Conservation (phyloP, 208 protist species). For the Blastocrithidia nonstop region DNA sequence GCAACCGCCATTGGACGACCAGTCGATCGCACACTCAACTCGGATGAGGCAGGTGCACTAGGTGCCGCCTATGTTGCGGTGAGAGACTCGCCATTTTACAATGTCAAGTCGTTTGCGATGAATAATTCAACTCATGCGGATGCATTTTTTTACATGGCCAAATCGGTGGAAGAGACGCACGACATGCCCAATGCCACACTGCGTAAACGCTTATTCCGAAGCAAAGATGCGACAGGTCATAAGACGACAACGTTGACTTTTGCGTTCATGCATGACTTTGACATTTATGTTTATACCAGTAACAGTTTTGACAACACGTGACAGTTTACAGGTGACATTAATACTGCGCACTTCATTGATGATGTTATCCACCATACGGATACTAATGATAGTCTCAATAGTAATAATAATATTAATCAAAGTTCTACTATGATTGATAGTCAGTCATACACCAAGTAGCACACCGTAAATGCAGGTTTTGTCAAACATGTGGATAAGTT, state of each 20-base stretch:
- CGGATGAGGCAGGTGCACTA: constrained; percentile 79
- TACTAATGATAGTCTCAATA: too few species aligned
- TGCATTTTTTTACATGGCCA: constrained; percentile 30
- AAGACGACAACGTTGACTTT: constrained; percentile 43
- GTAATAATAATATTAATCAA: too few species aligned
- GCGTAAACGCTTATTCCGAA: constrained; percentile 7
- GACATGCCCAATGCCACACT: constrained; percentile 6
- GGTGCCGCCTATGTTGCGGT: constrained; percentile 79
- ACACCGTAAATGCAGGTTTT: too few species aligned
- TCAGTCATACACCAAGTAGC: too few species aligned
- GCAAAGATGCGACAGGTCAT: too few species aligned
- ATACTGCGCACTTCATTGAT: too few species aligned
- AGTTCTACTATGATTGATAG: too few species aligned
- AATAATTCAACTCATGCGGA: constrained; percentile 31
- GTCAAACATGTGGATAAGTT: too few species aligned
- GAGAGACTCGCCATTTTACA: constrained; percentile 60
- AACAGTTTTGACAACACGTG: constrained; percentile 3
- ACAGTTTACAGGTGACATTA: too few species aligned
- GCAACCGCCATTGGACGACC: constrained; percentile 26
- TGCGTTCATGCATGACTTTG: constrained; percentile 65
- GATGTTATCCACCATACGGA: too few species aligned
- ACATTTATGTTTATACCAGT: constrained; percentile 19
- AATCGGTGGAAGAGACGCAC: constrained; percentile 10
- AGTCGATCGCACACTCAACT: constrained; percentile 79
- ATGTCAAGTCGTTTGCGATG: constrained; percentile 52